Base-by-base conservation (phyloP, 2,329 filamentous ascomycete species). In the Claviceps pazoutovae region DNA sequence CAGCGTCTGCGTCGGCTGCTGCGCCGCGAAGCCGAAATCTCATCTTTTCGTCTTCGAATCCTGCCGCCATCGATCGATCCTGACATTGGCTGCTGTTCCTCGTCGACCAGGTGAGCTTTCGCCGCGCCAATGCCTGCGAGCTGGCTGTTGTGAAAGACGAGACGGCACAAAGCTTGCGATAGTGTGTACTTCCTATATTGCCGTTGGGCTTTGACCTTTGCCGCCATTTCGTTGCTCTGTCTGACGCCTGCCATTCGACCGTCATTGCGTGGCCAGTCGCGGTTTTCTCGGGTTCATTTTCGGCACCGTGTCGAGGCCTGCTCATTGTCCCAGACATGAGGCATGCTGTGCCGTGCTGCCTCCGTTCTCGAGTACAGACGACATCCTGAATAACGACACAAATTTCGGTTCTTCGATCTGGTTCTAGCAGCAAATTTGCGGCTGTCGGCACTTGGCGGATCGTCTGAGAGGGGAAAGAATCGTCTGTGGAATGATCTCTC, bases 401-500 rank as follows among this genome's bases (percentile, higher is more conserved):
- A 39, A 36, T n/a, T n/a, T 46, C 21, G 21, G 21, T 17, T 3
- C 17, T 37, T 23, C 19, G 37, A 16, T 17, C 19, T 16, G 8
- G 13, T n/a, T 30, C 16, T 19, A 19, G 49, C 26, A 23, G 19
- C 14, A 21, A 19, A 23, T 17, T n/a, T 39, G 37, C 23, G 13
- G 23, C 17, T 26, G 14, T 23, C 23, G 43, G 21, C 30, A 34
- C 38, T 43, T 26, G 48, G 30, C 41, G 8, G 30, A 19, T 34
- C 34, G 39, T 13, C 23, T 39, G 41, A 36, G n/a, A 45, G 34
- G 14, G 13, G 42, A 43, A 14, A 44, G 8, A 11, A 11, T 13
- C 6, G 13, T 13, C 34, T n/a, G 38, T 4, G 36, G 36, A 16
- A 79, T 79, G 76, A 72, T 75, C 46, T 78, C 77, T 60, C 71